Evolutionary conservation across 805 yeast genomes (phyloP), one percentile per base, ranked within the genome.

Genomic region (Kockiozyma suomiensis): DNA sequence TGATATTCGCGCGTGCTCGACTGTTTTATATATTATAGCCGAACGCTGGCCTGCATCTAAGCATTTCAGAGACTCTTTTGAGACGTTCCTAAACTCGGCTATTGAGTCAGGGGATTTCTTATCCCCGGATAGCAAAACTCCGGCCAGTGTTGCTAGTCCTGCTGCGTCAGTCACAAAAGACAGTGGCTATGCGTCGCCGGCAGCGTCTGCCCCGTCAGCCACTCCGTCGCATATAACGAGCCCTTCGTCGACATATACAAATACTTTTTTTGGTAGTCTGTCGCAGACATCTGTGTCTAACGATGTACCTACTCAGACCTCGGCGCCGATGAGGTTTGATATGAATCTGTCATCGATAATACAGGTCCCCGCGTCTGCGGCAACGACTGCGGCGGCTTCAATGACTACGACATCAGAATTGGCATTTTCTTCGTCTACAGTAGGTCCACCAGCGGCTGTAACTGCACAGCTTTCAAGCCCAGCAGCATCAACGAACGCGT

Each of bases 21-120:
- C 62, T 4, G 66, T 62, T 3, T 54, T 62, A 3, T 52, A 54
- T 23, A 54, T 59, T 19, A 62, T 62, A 30, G 64, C 64, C 21
- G 64, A 62, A 46, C 66, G 66, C 4, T 62, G 66, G 66, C 61
- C 64, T 3, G 57, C 64, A 3, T 55, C 66, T 25, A 62, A 62
- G 38, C 63, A 60, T 50, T 62, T 62, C 38, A 38, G 61, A 28
- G 66, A 62, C 32, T 55, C 64, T 19, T 62, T 62, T 40, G 64
- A 62, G 37, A 17, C 64, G 2, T 62, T 46, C 33, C 6, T 59
- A n/a, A 60, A 60, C 35, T 45, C 62, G 0, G 62, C 65, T 12
- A 58, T 61, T 23, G 62, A 61, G 41, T 59, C 63, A 12, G 53
- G 54, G 8, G 61, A 47, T 7, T 50, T 56, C 17, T 28, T 35